Base-by-base conservation (phyloP, 495 filamentous ascomycete species). In the Mycothermus thermophilus region DNA sequence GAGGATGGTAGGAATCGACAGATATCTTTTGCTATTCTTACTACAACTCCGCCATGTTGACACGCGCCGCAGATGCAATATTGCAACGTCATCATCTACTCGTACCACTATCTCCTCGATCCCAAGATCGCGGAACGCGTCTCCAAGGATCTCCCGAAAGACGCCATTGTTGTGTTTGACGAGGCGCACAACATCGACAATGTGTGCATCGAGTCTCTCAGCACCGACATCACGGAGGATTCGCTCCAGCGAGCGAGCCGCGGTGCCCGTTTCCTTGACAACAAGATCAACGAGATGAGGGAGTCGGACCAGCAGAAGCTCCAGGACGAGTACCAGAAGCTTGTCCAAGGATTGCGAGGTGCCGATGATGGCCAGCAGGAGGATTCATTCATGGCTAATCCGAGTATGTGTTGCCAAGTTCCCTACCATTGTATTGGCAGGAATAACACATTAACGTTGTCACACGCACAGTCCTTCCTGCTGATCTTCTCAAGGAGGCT, bases 171-270 rank as follows among this genome's bases (percentile, higher is more conserved):
- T 11, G 92, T 99, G 10, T 99, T 99, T 45, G 90, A 99, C 51
- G 90, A 99, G 48, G 90, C 90, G 13, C 90, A 99, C 58, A 99
- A 99, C 42, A 99, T 99, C 47, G 90, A 99, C 66, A 99, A 99
- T 55, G 90, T 99, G 32, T 96, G 92, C 54, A 99, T 99, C 41
- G 90, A 99, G 47, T 93, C 90, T 9, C 67, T 95, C 14, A 95
- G 88, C 48, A 93, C 93, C 18, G 90, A 99, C 54, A 67, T 99
- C 20, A 95, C 85, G 0, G 84, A 99, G 52, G 90, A 95, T 43
- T 93, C 86, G 0, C 52, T 99, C 27, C 71, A 83, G 18, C 87
- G 78, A 59, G 90, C 90, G 11, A 83, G 84, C 1, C 67, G 83
- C 40, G 92, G 92, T 11, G 90, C 87, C 8, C 75, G 76, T 41